phyloP scores from a whole-genome alignment of 257 asterid genomes.

The Paraleonurus japonicus region DNA sequence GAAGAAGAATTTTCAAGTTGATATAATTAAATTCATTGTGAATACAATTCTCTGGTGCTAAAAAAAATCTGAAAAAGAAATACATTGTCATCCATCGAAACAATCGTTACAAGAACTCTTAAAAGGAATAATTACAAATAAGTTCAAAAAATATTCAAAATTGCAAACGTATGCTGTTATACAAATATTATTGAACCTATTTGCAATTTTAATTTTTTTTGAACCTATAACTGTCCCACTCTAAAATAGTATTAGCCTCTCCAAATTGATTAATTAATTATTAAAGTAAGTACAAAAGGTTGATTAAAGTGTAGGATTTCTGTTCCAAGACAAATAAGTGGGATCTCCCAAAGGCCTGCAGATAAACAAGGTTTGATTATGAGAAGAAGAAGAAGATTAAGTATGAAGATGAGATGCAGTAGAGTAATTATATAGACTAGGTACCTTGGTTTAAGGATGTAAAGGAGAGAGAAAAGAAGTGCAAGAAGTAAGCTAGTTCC shows the following conservation, averaged over 20 bases:
- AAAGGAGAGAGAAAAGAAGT: constrained; percentile 54
- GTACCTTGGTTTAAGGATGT: constrained; percentile 79
- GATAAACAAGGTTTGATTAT: neutral
- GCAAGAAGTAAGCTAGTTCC: constrained; percentile 62
- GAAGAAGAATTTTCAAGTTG: too few species aligned
- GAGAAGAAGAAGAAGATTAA: neutral
- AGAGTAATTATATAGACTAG: neutral
- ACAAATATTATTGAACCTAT: too few species aligned
- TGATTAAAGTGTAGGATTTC: constrained; percentile 30
- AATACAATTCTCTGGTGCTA: neutral
- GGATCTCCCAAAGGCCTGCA: constrained; percentile 91
- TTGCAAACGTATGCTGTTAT: too few species aligned
- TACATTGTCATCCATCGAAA: neutral
- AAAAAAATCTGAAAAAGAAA: neutral
- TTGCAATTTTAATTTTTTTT: too few species aligned
- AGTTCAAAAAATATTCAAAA: too few species aligned
- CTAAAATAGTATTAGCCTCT: neutral
- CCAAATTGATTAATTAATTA: neutral
- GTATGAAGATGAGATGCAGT: neutral
- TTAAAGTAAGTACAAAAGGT: neutral
- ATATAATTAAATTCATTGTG: neutral
- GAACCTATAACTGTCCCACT: too few species aligned
- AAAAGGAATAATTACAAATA: too few species aligned
- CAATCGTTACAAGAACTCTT: neutral
- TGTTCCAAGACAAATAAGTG: constrained; percentile 72